Evolutionary conservation across 164 flowering plant species (phyloP), one percentile per base, ranked within the genome.

Genomic region (Nymphaea thermarum): DNA sequence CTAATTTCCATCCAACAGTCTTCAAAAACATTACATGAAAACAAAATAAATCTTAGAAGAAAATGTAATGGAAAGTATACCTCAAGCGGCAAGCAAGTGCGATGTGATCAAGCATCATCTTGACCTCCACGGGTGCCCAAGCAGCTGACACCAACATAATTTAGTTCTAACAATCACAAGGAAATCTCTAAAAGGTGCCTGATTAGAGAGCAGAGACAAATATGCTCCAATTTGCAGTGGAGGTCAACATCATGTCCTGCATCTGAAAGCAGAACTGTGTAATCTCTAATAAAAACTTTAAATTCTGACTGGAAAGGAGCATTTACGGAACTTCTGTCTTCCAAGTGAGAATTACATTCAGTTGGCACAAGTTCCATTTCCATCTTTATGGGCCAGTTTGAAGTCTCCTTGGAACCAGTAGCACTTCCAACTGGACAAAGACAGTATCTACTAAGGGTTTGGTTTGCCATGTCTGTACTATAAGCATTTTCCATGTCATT

Each of bases 171-270:
- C 55, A 4, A 17, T 62, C 57, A 51, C 70, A 68, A 72, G 57
- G 78, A 68, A 73, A 76, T 75, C 78, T 57, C 74, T 78, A 65
- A 74, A 72, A 84, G 71, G 74, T 80, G 80, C 75, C 84, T 84
- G 71, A 82, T 79, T 74, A 89, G 82, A 73, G 86, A 77, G 71
- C 87, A 83, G 76, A 93, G 89, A 82, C 97, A 91, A 72, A 91
- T 74, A 43, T 71, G 79, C 77, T 82, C 84, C 60, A 82, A 82
- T 82, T 82, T 88, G 82, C 95, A 88, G 72, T 89, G 96, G 70
- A 80, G 73, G 63, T 77, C 69, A 68, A 71, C 74, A 69, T 84
- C 89, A 61, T 68, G 71, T 66, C 71, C 79, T 53, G 75, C 65
- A 67, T 82, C 84, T 75, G 78, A 60, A 55, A 82, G 67, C 68